phyloP scores from a whole-genome alignment of 2,329 filamentous ascomycete genomes.

The Aciculosporium take region DNA sequence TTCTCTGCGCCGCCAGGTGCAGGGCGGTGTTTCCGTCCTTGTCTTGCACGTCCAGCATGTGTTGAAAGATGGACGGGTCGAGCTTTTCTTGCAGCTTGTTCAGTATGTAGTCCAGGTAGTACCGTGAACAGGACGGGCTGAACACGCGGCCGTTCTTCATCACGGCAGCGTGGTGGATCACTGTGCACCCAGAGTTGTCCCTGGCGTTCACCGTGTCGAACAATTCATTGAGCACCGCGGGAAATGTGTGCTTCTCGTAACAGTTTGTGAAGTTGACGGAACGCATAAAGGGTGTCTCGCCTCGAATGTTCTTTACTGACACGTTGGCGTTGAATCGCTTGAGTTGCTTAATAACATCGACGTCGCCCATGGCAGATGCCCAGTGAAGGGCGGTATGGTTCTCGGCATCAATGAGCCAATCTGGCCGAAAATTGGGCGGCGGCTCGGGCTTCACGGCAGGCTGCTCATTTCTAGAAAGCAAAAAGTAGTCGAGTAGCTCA shows the following conservation, averaged over 20 bases:
- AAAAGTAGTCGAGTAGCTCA: conserved; percentile 88
- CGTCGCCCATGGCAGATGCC: conserved; percentile 93
- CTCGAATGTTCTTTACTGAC: conserved; percentile 53
- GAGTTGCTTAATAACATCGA: conserved; percentile 79
- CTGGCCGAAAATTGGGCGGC: conserved; percentile 72
- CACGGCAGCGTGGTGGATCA: conserved; percentile 87
- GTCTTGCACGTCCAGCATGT: conserved; percentile 70
- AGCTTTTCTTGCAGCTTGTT: conserved; percentile 72
- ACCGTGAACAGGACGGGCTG: conserved; percentile 78
- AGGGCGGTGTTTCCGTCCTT: conserved; percentile 77
- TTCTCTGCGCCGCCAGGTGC: conserved; percentile 61
- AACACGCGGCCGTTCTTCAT: conserved; percentile 69
- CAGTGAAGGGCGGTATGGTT: conserved; percentile 89
- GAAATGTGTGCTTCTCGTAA: conserved; percentile 85
- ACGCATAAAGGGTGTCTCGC: conserved; percentile 88
- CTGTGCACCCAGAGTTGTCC: conserved; percentile 70
- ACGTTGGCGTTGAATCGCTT: conserved; percentile 66
- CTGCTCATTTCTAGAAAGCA: conserved; percentile 69
- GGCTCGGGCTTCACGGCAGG: conserved; percentile 61
- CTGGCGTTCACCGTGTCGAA: conserved; percentile 66
- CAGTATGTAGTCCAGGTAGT: conserved; percentile 84
- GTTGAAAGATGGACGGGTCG: conserved; percentile 61
- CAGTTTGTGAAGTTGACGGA: conserved; percentile 95
- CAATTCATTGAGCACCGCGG: conserved; percentile 67
- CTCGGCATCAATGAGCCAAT: conserved; percentile 87